These are phyloP conservation scores for Sanghuangporus baumii DNA, from an alignment of 1,284 basidiomycete genomes.

Conservation along the genomic window DNA sequence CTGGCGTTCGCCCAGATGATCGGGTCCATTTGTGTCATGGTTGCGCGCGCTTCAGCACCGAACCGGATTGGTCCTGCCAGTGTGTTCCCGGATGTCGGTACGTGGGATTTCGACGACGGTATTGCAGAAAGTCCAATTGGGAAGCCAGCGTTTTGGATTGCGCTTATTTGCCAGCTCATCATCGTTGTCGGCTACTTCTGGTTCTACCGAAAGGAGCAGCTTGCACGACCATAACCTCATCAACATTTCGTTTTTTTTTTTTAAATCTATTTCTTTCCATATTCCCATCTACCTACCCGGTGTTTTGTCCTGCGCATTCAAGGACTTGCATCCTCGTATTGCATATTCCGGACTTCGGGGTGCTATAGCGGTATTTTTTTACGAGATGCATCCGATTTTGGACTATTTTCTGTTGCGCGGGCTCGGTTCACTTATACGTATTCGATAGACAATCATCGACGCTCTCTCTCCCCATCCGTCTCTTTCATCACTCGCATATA, in stretches of 20 bases:
- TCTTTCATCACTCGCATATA: background rate
- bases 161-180: conserved; percentile 70
- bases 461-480: background rate
- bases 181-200: conserved; percentile 91
- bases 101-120: conserved; percentile 77
- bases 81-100: conserved; percentile 89
- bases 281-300: too few relatives aligned
- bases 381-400: too few relatives aligned
- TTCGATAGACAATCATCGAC: background rate
- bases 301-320: too few relatives aligned
- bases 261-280: too few relatives aligned
- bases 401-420: too few relatives aligned
- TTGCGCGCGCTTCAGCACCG: conserved; percentile 81
- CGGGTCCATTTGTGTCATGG: conserved; percentile 77
- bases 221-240: conserved; percentile 27
- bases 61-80: conserved; percentile 78
- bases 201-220: conserved; percentile 89
- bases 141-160: conserved; percentile 82
- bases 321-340: too few relatives aligned
- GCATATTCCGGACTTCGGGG: too few relatives aligned
- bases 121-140: conserved; percentile 73
- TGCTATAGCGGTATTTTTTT: too few relatives aligned
- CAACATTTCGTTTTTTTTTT: too few relatives aligned
- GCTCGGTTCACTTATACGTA: too few relatives aligned
- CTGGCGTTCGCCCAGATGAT: conserved; percentile 83